These are phyloP conservation scores for Xylaria venustula DNA, from an alignment of 495 filamentous ascomycete genomes.

Conservation along the genomic window DNA sequence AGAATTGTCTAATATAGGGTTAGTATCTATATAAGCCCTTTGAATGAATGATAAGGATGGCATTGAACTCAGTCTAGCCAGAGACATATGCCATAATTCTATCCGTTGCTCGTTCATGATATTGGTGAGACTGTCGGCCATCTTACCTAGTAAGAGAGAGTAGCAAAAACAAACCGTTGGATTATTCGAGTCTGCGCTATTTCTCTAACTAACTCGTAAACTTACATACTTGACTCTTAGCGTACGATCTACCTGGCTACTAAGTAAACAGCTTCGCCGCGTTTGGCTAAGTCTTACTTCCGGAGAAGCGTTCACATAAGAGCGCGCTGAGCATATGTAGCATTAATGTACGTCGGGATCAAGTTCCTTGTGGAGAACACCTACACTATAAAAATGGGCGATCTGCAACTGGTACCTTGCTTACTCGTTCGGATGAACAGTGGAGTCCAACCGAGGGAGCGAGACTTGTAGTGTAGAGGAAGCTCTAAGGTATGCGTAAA, in stretches of 20 bases:
- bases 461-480: not conserved
- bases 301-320: not conserved
- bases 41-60: too few species aligned
- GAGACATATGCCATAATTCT: too few species aligned
- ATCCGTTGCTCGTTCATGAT: too few species aligned
- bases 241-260: not conserved
- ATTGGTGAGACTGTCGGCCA: too few species aligned
- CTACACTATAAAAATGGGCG: constrained; percentile 4
- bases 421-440: constrained; percentile 13
- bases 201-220: too few species aligned
- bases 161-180: too few species aligned
- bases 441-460: constrained; percentile 1
- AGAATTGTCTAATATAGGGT: too few species aligned
- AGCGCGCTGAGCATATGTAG: not conserved
- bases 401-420: constrained; percentile 17
- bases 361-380: constrained; percentile 12
- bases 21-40: too few species aligned
- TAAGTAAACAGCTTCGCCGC: not conserved
- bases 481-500: too few species aligned
- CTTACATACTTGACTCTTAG: not conserved
- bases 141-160: too few species aligned
- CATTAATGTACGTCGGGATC: not conserved
- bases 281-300: not conserved
- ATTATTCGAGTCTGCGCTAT: too few species aligned
- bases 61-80: too few species aligned